Evolutionary conservation across 1,284 basidiomycete genomes (phyloP).

Genomic region (Melampsora medusae): DNA sequence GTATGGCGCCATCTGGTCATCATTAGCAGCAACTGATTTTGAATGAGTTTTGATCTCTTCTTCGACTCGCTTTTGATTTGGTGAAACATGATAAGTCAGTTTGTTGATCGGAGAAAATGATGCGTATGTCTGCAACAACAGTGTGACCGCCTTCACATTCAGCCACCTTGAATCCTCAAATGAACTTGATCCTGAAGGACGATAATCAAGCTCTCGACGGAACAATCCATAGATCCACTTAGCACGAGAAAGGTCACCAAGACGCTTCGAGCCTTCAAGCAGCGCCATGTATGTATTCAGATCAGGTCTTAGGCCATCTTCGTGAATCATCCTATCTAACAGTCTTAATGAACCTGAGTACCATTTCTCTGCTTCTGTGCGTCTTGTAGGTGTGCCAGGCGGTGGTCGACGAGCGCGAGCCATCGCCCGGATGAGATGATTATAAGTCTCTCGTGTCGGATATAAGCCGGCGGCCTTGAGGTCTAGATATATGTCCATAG

Average conservation of each 20-base stretch:
- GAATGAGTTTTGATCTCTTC: not conserved
- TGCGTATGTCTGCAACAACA: constrained; percentile 42
- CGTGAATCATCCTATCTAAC: constrained; percentile 40
- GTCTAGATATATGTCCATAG: constrained; percentile 37
- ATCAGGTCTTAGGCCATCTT: constrained; percentile 36
- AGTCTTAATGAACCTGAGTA: constrained; percentile 36
- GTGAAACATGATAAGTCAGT: not conserved
- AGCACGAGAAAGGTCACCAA: constrained; percentile 37
- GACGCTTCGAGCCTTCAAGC: constrained; percentile 39
- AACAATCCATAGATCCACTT: constrained; percentile 44
- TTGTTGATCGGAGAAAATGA: constrained; percentile 32
- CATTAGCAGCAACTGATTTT: not conserved
- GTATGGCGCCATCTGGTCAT: constrained; percentile 4
- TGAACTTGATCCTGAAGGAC: not conserved
- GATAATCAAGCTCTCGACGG: constrained; percentile 17
- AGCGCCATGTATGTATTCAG: constrained; percentile 38
- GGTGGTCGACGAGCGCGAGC: constrained; percentile 38
- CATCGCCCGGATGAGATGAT: constrained; percentile 43
- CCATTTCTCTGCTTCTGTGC: constrained; percentile 40
- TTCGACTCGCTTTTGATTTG: not conserved
- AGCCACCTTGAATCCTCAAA: constrained; percentile 19
- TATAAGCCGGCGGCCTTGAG: constrained; percentile 19
- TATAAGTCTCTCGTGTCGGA: constrained; percentile 41
- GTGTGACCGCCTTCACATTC: constrained; percentile 23
- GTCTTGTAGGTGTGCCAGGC: constrained; percentile 19